Base-by-base conservation (phyloP, 108 stramenopile species). In the Licmophora abbreviata region DNA sequence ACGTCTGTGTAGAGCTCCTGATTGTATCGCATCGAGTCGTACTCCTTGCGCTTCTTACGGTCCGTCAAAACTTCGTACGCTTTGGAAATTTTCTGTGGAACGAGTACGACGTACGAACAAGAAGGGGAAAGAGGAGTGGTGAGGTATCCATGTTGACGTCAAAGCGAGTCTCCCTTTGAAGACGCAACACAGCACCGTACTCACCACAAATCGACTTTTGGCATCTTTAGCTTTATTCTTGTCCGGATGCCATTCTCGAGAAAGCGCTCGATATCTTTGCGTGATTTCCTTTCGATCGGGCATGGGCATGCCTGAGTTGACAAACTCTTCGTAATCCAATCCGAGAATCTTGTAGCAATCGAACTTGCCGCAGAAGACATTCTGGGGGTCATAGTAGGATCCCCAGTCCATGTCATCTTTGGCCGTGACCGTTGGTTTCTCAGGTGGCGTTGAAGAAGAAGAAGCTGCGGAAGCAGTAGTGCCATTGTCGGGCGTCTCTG, bases 341-440 rank as follows among this genome's bases (percentile, higher is more conserved):
- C 90, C 90, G 9, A 92, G 65, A 58, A 92, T 87, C 35, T 71
- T 71, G 63, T 92, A 92, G 34, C 90, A 92, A 59, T 92, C 90
- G 56, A 74, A 85, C 43, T 83, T 64, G 7, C 90, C 90, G 42
- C 90, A 92, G 47, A 92, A 92, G 6, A 79, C 51, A 37, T 74
- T 76, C 44, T 87, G 74, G 9, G 90, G 90, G 61, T 92, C 90
- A 47, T 92, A 88, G 44, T 83, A 87, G 8, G 54, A 54, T 5
- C 90, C 90, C 90, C 90, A 91, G 46, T 91, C 77, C n/a, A 54
- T 49, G 24, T 69, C 46, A 22, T 36, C 35, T 3, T 36, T 27
- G 34, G 52, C 60, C 30, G 44, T 33, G 8, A 14, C 17, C 4
- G 29, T 22, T 4, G 49, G 49, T 51, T 44, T 35, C 10, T 15